phyloP scores from a whole-genome alignment of 208 protist species.

The Trypanosoma caninum region DNA sequence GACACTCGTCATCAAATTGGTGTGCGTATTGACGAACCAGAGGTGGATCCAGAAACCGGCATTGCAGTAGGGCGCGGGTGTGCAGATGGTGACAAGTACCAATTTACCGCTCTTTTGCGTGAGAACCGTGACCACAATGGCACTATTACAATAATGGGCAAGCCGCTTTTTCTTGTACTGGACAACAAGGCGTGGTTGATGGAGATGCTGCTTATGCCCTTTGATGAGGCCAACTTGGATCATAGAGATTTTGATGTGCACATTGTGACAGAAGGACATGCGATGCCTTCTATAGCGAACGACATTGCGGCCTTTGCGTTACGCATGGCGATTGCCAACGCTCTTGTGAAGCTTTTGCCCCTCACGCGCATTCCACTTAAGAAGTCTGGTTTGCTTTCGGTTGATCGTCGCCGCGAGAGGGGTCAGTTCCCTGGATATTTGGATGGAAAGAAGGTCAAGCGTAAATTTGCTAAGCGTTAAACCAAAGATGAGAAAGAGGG shows the following conservation, averaged over 20 bases:
- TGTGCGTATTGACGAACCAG: constrained; percentile 85
- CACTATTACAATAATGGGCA: constrained; percentile 69
- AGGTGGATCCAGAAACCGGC: constrained; percentile 75
- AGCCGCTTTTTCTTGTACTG: constrained; percentile 64
- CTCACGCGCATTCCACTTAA: constrained; percentile 85
- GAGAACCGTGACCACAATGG: constrained; percentile 81
- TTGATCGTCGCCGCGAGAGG: constrained; percentile 70
- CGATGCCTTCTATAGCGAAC: constrained; percentile 81
- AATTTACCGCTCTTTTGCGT: constrained; percentile 72
- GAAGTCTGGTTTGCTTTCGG: constrained; percentile 84
- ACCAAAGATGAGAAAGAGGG: constrained; percentile 1
- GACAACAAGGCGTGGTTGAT: constrained; percentile 89
- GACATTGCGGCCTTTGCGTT: constrained; percentile 82
- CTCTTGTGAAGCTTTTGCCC: constrained; percentile 79
- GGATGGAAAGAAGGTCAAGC: constrained; percentile 82
- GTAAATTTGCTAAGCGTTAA: constrained; percentile 87
- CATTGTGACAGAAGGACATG: constrained; percentile 78
- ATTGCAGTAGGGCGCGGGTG: constrained; percentile 78
- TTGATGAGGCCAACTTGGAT: constrained; percentile 84
- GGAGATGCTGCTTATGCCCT: constrained; percentile 88
- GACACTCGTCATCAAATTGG: constrained; percentile 88
- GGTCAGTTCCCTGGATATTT: constrained; percentile 85
- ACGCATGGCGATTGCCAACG: constrained; percentile 81
- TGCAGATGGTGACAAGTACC: constrained; percentile 85
- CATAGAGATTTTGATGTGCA: constrained; percentile 87